Evolutionary conservation across 768 basidiomycete genomes (phyloP).

Genomic region (Boletales sp.): DNA sequence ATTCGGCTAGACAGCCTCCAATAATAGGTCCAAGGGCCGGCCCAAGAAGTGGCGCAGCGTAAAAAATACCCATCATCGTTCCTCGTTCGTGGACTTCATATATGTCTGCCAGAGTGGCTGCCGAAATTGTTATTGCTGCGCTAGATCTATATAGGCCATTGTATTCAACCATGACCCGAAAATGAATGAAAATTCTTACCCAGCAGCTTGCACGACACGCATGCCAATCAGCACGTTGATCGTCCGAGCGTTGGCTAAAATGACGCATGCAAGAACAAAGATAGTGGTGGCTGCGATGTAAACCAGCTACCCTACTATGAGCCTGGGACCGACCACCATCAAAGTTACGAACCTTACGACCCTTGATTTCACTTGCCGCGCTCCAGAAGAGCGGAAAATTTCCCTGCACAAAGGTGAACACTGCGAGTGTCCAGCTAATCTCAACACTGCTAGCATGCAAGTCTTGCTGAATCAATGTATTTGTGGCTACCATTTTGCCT

Average conservation of each 20-base stretch:
- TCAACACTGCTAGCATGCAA: constrained; percentile 57
- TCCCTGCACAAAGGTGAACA: constrained; percentile 77
- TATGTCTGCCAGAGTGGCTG: constrained; percentile 75
- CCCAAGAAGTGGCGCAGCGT: constrained; percentile 75
- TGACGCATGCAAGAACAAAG: constrained; percentile 52
- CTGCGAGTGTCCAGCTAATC: constrained; percentile 63
- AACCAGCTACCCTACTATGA: constrained; percentile 37
- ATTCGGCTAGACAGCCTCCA: constrained; percentile 64
- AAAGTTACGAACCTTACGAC: constrained; percentile 52
- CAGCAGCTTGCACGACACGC: constrained; percentile 63
- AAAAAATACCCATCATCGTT: constrained; percentile 77
- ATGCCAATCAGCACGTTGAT: constrained; percentile 62
- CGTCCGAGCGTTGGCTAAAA: constrained; percentile 51
- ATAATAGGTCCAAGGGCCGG: constrained; percentile 69
- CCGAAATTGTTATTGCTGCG: constrained; percentile 68
- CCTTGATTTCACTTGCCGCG: constrained; percentile 69
- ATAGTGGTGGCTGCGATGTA: constrained; percentile 51
- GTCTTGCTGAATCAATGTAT: constrained; percentile 53
- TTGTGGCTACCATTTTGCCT: constrained; percentile 46
- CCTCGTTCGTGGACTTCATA: constrained; percentile 74
- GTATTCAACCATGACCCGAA: constrained; percentile 1
- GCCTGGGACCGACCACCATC: background rate
- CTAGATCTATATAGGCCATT: constrained; percentile 43
- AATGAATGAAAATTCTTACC: constrained; percentile 37
- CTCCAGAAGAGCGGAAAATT: constrained; percentile 64